Percentiles rank a stretch among this genome's conserved stretches.
Evolutionary conservation across 2,329 filamentous ascomycete genomes (phyloP).

Genomic region (Fonsecaea erecta): DNA sequence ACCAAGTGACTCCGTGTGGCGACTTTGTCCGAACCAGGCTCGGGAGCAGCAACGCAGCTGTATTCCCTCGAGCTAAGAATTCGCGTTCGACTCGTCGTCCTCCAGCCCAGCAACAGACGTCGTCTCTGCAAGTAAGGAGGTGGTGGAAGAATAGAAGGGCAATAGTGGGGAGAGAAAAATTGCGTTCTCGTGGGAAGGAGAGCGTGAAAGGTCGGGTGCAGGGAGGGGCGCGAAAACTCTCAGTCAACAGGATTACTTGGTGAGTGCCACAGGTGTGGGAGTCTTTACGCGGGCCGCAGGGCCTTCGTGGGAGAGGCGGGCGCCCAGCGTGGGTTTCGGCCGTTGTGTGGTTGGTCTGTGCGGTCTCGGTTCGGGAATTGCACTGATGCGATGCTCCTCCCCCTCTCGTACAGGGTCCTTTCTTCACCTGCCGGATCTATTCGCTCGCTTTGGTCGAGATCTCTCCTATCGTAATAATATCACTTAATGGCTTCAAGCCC

Average conservation of each 20-base stretch:
- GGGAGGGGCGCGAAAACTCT: constrained; percentile 14
- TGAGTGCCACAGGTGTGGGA: constrained; percentile 9
- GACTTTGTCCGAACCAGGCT: not conserved
- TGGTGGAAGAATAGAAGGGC: not conserved
- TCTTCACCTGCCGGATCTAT: not conserved
- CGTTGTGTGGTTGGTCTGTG: not conserved
- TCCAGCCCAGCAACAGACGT: not conserved
- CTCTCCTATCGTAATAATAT: not conserved
- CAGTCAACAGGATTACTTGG: not conserved
- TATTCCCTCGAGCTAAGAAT: not conserved
- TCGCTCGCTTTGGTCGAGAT: not conserved
- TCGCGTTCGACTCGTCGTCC: not conserved
- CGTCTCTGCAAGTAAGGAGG: not conserved
- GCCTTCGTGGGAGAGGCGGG: not conserved
- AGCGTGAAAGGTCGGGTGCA: constrained; percentile 9
- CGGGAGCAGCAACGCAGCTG: not conserved
- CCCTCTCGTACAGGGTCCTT: not conserved
- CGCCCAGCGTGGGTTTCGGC: constrained; percentile 4
- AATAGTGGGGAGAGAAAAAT: constrained; percentile 12
- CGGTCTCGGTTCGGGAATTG: constrained; percentile 22
- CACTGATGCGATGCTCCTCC: not conserved
- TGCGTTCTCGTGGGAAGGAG: constrained; percentile 2
- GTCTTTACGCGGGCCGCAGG: not conserved
- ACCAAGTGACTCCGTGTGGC: constrained; percentile 17
- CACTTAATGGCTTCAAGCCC: constrained; percentile 4